phyloP scores from a whole-genome alignment of 306 rosid species.

The Trichosanthes cucumerina region DNA sequence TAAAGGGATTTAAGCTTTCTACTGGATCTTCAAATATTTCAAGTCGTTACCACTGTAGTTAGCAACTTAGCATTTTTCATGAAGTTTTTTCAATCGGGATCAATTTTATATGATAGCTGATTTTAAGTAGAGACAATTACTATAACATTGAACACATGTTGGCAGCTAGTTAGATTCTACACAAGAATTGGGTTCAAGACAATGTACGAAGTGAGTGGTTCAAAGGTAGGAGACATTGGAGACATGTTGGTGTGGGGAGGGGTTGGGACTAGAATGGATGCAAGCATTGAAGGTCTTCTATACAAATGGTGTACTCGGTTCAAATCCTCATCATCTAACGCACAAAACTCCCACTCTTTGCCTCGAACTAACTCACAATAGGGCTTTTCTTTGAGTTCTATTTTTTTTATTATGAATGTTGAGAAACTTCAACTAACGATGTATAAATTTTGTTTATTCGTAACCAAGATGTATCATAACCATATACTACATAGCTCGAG shows the following conservation, averaged over 20 bases:
- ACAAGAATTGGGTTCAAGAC: slow-evolving; percentile 65
- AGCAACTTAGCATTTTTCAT: too few species aligned
- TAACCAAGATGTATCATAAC: not conserved
- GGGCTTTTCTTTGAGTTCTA: not conserved
- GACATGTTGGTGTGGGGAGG: slow-evolving; percentile 95
- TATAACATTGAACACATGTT: not conserved
- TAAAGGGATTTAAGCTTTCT: too few species aligned
- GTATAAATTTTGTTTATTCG: not conserved
- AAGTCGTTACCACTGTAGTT: too few species aligned
- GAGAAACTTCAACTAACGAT: not conserved
- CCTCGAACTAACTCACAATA: not conserved
- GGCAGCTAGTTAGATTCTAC: slow-evolving; percentile 70
- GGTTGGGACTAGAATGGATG: slow-evolving; percentile 75
- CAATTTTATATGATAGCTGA: too few species aligned
- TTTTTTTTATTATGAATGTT: not conserved
- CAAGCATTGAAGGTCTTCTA: slow-evolving; percentile 49
- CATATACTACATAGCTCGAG: too few species aligned
- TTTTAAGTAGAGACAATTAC: too few species aligned
- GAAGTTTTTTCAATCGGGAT: too few species aligned
- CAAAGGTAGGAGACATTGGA: slow-evolving; percentile 39
- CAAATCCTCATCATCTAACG: slow-evolving; percentile 11
- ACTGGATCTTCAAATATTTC: too few species aligned
- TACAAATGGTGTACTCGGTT: slow-evolving; percentile 76
- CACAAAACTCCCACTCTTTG: not conserved
- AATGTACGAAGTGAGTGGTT: slow-evolving; percentile 60